Base-by-base conservation (phyloP, 192 early-diverging fungal genomes). In the Linnemannia zychae region DNA sequence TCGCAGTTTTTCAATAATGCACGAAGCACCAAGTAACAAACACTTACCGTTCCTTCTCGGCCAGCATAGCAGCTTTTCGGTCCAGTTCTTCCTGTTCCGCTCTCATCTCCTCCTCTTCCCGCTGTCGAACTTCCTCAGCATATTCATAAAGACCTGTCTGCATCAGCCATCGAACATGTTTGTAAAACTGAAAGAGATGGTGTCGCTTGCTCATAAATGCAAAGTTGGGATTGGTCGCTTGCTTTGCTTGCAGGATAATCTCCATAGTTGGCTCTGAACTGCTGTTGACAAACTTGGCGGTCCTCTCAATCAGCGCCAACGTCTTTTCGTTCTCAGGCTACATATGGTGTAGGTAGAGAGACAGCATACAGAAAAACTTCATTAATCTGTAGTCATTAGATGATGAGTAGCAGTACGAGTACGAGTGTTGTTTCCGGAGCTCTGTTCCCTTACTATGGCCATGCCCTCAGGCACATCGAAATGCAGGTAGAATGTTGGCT, bases 191-290 rank as follows among this genome's bases (percentile, higher is more conserved):
- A 76, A 95, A 91, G n/a, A 95, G 80, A 1, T 65, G 73, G 72
- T 92, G 82, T 4, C 85, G 81, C 15, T 88, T 86, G 71, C 91
- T 89, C 71, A 97, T 79, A 80, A 97, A 97, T 5, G 86, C 90
- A 87, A 96, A 96, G 18, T 91, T 90, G 24, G 91, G 90, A 67
- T 95, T 96, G 33, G 90, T 91, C 0, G 91, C 93, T 76, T 96
- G 94, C 79, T 93, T 93, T 70, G 92, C 95, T 74, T 96, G 93
- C 33, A 96, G 89, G 40, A 91, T 76, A 57, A 96, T 91, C 81
- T 96, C 95, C 88, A 93, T 91, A 33, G 92, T 90, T 1, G 95
- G 87, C 52, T 91, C 86, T 24, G 83, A 77, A 74, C 87, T 76
- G 67, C 89, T 82, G 60, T 90, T 85, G 50, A 96, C 88, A 80